phyloP scores from a whole-genome alignment of 2,329 filamentous ascomycete genomes.

The Rhinocladiella similis region DNA sequence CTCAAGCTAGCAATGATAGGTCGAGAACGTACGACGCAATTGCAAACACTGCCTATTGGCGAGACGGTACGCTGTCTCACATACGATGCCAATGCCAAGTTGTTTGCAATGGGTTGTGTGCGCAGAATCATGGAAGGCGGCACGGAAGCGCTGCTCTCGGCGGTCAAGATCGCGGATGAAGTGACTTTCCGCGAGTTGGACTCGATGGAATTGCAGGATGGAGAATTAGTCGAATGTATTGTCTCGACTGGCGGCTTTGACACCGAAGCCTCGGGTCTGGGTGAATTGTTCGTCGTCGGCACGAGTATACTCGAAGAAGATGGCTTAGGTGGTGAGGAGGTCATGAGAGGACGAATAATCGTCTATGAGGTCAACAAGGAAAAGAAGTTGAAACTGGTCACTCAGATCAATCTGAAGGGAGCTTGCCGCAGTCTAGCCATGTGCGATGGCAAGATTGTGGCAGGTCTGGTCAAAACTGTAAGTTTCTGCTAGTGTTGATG shows the following conservation, averaged over 20 bases:
- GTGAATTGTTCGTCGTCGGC: constrained; percentile 79
- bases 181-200: constrained; percentile 79
- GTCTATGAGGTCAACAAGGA: constrained; percentile 75
- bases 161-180: constrained; percentile 89
- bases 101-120: constrained; percentile 86
- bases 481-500: constrained; percentile 27
- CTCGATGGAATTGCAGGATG: constrained; percentile 62
- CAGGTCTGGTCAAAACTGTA: constrained; percentile 86
- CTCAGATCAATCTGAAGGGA: constrained; percentile 70
- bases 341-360: constrained; percentile 71
- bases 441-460: constrained; percentile 75
- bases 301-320: constrained; percentile 72
- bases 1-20: constrained; percentile 82
- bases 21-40: constrained; percentile 81
- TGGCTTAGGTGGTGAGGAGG: constrained; percentile 51
- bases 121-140: constrained; percentile 69
- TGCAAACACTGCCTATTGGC: constrained; percentile 73
- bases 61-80: constrained; percentile 85
- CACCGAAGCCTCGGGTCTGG: constrained; percentile 53
- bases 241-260: constrained; percentile 68
- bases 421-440: constrained; percentile 78
- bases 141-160: constrained; percentile 73
- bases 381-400: constrained; percentile 70
- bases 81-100: constrained; percentile 75
- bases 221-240: constrained; percentile 82